Evolutionary conservation across 306 rosid genomes (phyloP), one percentile per base, ranked within the genome.

Genomic region (Vigna nakashimae): DNA sequence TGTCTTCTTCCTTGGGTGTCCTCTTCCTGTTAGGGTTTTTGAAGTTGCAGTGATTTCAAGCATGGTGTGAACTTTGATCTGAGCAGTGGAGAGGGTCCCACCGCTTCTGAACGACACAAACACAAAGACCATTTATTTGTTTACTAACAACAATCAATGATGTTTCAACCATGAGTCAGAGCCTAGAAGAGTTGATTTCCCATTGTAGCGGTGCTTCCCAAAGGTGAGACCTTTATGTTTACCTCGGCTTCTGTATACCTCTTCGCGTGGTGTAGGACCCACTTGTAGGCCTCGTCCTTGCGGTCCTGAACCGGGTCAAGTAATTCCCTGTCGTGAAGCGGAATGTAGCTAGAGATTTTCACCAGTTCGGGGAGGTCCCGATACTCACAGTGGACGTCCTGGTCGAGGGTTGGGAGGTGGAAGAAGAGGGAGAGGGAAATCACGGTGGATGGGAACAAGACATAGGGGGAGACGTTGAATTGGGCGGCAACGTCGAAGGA

Each of bases 291-390:
- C 0, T 93, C 96, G 69, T 91, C 68, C 1, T 78, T 84, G 7
- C 96, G 55, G 57, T 93, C 92, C 78, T 93, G 98, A 73, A 89
- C 65, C 65, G 96, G 94, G 75, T 93, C 96, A 6, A 88, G 59
- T 4, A 93, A 3, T 0, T 93, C 88, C 2, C 57, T 68, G 0
- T 91, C 98, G 2, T 71, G 83, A 58, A 93, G 15, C 5, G 94
- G 90, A 3, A 79, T 18, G 26, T 86, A 86, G 0, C 98, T 96
- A 15, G 98, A 96, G 17, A 93, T 70, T 2, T 8, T 26, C 0
- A 92, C 83, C 43, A 85, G 89, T 32, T 87, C 90, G 2, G 77
- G 6, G 3, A 86, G 65, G 13, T 90, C 90, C 2, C 86, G 5
- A 53, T 3, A 93, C 81, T 93, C 94, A 55, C 86, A 63, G 2